Evolutionary conservation across 2,329 filamentous ascomycete species (phyloP), one percentile per base, ranked within the genome.

Genomic region (Phyllosticta citribraziliensis): DNA sequence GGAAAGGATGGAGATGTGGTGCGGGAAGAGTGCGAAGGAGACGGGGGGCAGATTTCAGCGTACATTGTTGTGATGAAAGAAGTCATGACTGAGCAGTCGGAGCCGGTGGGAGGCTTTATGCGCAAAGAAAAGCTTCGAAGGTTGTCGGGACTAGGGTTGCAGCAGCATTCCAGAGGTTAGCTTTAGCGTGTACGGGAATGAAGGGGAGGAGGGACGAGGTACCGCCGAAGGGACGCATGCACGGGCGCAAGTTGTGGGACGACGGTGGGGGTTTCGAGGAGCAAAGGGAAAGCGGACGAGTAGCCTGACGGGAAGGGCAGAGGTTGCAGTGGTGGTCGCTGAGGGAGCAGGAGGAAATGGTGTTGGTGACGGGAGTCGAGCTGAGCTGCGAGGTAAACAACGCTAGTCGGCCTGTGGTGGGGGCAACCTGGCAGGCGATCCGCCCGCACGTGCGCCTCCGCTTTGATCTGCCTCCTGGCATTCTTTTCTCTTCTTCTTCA

Each of bases 11-110:
- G 68, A 64, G 68, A 73, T 62, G 68, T 63, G 64, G 65, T 68
- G 67, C 69, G 72, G 63, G 66, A 73, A 69, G 63, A 63, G 62
- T 58, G 58, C 67, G 67, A 59, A 69, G 74, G 74, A 57, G 65
- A 64, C 63, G 70, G 66, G 65, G 68, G 69, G 20, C 20, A 27
- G 52, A 27, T 27, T 24, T 61, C 40, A 65, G 88, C 86, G 78
- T 80, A 90, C 87, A 90, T 88, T 73, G 88, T 91, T 67, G 87
- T 89, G 72, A 91, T 87, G 78, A 91, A 89, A 67, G 87, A 88
- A 72, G 87, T 83, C 88, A 90, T 91, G 67, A 47, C 70, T 79
- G 30, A 35, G 58, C 35, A 52, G 58, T 40, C 52, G 58, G 58
- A 54, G 52, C 35, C 58, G 40, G 19, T 24, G 33, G 30, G 20